Percentiles rank a stretch among this genome's conserved stretches.
Evolutionary conservation across 177 flowering plant genomes (phyloP).

Genomic region (Telopea speciosissima): DNA sequence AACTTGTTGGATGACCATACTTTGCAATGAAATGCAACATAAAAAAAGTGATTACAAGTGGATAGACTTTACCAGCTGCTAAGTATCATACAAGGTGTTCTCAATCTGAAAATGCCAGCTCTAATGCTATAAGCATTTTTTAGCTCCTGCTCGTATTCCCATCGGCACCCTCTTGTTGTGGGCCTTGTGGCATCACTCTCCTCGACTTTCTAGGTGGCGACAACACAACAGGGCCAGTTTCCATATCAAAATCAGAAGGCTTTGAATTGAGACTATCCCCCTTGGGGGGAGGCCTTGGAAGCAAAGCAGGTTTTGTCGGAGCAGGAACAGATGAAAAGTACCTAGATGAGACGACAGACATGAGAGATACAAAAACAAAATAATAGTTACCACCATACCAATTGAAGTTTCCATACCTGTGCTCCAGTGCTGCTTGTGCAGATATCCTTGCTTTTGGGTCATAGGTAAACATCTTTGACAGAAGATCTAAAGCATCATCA

Average conservation of each 20-base stretch:
- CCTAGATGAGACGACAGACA: slow-evolving; percentile 30
- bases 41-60: background rate
- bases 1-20: background rate
- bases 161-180: slow-evolving; percentile 56
- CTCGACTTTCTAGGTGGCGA: slow-evolving; percentile 88
- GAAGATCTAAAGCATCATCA: slow-evolving; percentile 81
- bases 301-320: slow-evolving; percentile 78
- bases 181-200: slow-evolving; percentile 80
- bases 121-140: slow-evolving; percentile 67
- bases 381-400: background rate
- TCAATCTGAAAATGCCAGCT: slow-evolving; percentile 63
- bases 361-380: background rate
- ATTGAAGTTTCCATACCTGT: slow-evolving; percentile 42
- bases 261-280: slow-evolving; percentile 50
- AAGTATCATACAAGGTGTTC: slow-evolving; percentile 65
- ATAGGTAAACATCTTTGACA: slow-evolving; percentile 85
- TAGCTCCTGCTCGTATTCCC: slow-evolving; percentile 36
- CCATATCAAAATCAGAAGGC: slow-evolving; percentile 43
- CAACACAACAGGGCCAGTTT: slow-evolving; percentile 62
- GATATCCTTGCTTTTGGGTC: slow-evolving; percentile 83
- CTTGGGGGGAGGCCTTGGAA: slow-evolving; percentile 85
- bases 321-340: slow-evolving; percentile 81
- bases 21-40: background rate
- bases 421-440: slow-evolving; percentile 85
- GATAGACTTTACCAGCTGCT: slow-evolving; percentile 57